Base-by-base conservation (phyloP, 768 basidiomycete species). In the Kockovaella imperatae region DNA sequence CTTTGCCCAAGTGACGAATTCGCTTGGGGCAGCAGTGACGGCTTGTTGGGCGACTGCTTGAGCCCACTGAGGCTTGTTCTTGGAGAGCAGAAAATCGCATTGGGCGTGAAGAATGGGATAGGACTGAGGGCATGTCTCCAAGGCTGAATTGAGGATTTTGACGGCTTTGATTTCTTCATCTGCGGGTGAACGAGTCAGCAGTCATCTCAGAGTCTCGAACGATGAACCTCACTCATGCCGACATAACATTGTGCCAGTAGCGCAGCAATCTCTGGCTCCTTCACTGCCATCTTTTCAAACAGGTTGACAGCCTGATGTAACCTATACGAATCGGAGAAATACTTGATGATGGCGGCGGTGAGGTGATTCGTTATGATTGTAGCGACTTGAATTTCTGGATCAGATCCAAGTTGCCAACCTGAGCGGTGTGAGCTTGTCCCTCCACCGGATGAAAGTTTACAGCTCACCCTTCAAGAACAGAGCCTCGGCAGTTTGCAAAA, bases 1-100 rank as follows among this genome's bases (percentile, higher is more conserved):
- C 73, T 95, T 97, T 65, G 96, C 90, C 91, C 95, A 99, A 0
- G 93, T 97, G 17, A 95, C 86, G 56, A 99, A 97, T 70, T 99
- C 95, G 74, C 87, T 90, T 5, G 95, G 95, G 0, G 95, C 95
- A 57, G 90, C 93, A 58, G 96, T 96, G 67, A 97, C 95, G 0
- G 95, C 95, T 64, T 96, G 87, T 53, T 80, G 80, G 0, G 93
- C 93, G 30, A 99, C 75, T 64, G 87, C 84, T 49, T 91, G 77
- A 0, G 91, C 91, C 87, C 88, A 96, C 25, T 85, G 85, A 30
- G 76, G 68, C 62, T 83, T 83, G 41, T 83, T 84, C 64, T 96
- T 96, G 0, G 80, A 80, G 0, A 87, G 80, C 26, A 99, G 75
- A 67, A 96, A 91, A 67, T 96, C 91, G 64, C 87, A 88, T 70